A percentile compares a stretch with the other conserved stretches of the same genome.
Conservation (phyloP, 371 early-diverging fungal genomes). For the Sanchytrium tribonematis region DNA sequence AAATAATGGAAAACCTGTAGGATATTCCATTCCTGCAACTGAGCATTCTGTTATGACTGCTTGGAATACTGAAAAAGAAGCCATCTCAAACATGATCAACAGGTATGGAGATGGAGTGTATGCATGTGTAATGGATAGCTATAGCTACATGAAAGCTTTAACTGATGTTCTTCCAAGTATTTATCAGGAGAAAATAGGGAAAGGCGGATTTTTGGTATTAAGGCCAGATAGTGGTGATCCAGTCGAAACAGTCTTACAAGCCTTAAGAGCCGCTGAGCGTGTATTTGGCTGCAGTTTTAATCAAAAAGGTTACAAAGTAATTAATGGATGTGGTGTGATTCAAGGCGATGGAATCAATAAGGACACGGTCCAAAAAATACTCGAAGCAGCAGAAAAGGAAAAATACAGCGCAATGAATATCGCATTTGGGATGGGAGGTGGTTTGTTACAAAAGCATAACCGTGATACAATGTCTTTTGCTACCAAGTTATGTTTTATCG, state of each 20-base stretch:
- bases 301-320: conserved; percentile 33
- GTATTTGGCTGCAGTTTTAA: conserved; percentile 35
- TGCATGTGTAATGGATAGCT: conserved; percentile 47
- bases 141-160: conserved; percentile 33
- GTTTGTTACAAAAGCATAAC: conserved; percentile 35
- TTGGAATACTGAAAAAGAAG: conserved; percentile 29
- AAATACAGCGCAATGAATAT: conserved; percentile 36
- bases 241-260: conserved; percentile 35
- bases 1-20: conserved; percentile 37
- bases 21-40: conserved; percentile 45
- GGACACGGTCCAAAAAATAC: conserved; percentile 17
- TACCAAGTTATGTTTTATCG: conserved; percentile 34
- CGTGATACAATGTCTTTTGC: conserved; percentile 59
- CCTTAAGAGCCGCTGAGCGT: conserved; percentile 32
- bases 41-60: conserved; percentile 68
- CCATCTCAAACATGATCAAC: conserved; percentile 26
- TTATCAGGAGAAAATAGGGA: conserved; percentile 19
- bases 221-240: conserved; percentile 58
- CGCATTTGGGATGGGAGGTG: conserved; percentile 60
- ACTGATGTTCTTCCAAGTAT: conserved; percentile 35
- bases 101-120: conserved; percentile 34
- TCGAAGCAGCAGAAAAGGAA: conserved; percentile 20
- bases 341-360: conserved; percentile 51
- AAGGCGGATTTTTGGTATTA: conserved; percentile 42
- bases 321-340: conserved; percentile 30